phyloP scores from a whole-genome alignment of 306 rosid species.

The Acacia melanoxylon region DNA sequence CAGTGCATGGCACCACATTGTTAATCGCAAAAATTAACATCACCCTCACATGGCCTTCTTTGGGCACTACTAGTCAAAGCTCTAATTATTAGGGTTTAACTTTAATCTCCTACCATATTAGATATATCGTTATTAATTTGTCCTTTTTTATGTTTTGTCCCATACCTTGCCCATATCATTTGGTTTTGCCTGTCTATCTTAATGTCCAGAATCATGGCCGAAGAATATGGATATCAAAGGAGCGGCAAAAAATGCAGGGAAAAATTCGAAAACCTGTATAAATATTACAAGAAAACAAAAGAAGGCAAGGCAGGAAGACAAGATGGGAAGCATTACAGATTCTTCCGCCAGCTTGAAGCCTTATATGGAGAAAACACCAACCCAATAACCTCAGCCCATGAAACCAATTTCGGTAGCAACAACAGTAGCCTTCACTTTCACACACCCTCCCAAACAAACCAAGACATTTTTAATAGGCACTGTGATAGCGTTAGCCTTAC shows the following conservation, averaged over 20 bases:
- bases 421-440: conserved; percentile 28
- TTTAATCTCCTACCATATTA: neutral
- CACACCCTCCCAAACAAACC: conserved; percentile 43
- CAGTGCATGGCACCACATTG: conserved; percentile 28
- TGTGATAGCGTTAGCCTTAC: conserved; percentile 69
- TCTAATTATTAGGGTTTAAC: conserved; percentile 46
- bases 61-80: neutral
- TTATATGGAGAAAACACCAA: conserved; percentile 80
- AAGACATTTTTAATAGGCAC: conserved; percentile 44
- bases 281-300: conserved; percentile 95
- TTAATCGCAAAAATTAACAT: conserved; percentile 10
- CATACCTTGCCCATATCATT: neutral
- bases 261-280: conserved; percentile 90
- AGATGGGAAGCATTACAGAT: conserved; percentile 95
- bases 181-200: neutral
- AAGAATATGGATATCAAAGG: conserved; percentile 93
- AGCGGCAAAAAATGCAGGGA: conserved; percentile 99
- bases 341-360: conserved; percentile 97
- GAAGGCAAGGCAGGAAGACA: conserved; percentile 97
- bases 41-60: conserved; percentile 16
- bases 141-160: neutral
- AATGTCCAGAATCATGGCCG: conserved; percentile 73
- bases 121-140: neutral
- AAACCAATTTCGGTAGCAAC: conserved; percentile 43
- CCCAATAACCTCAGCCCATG: conserved; percentile 44